Base-by-base conservation (phyloP, 352 stramenopile species). In the Phytophthora europaea region DNA sequence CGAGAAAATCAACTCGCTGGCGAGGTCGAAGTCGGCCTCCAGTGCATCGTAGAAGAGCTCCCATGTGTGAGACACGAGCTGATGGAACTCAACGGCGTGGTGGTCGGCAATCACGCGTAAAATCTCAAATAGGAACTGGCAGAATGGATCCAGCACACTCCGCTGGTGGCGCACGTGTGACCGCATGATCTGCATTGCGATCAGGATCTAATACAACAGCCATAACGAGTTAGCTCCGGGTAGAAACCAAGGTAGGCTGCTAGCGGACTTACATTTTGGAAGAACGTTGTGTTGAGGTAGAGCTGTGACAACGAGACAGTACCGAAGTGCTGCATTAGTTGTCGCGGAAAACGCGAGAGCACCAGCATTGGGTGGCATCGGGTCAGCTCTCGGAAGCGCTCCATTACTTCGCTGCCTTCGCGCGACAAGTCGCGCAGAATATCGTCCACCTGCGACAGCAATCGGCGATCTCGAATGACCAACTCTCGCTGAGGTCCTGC, bases 81-180 rank as follows among this genome's bases (percentile, higher is more conserved):
- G 76, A n/a, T 86, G 78, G 53, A 94, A 94, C 61, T 93, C 88
- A 13, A 75, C 79, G 20, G 88, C 81, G 20, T 92, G 85, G 69
- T 93, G 85, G 16, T 80, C 77, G 5, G 75, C 79, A 48, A 94
- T 90, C 2, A 90, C 79, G 8, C 84, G 75, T 13, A 94, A 62
- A n/a, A 93, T 77, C 26, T 93, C 82, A 67, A 94, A 90, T 20
- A 93, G 36, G 57, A 92, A 90, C 20, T 81, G 73, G 45, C 83
- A 83, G 31, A 88, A 79, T 1, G 70, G 67, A 6, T 73, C 59
- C 40, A 87, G 67, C 4, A 81, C 60, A 12, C 45, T 76, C 36
- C 63, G 71, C 3, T 87, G 67, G 12, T 84, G 45, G 45, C 73
- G 57, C 43, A 89, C 34, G n/a, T 81, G 69, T 0, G 82, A 78